Base-by-base conservation (phyloP, 768 basidiomycete genomes). In the Boletus tomentosulus region DNA sequence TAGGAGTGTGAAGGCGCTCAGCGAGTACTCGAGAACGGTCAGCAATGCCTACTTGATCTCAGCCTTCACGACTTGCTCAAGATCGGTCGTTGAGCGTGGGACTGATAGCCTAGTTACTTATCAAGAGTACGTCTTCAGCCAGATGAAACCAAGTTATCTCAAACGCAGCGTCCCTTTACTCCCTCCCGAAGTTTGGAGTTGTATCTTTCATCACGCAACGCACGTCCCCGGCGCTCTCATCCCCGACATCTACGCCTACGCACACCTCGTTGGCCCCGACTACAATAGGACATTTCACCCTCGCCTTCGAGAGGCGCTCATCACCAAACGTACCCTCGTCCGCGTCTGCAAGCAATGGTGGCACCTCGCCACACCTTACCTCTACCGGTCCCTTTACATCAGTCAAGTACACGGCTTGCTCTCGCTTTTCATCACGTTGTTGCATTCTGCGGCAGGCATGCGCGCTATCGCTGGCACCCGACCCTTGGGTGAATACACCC, bases 271-370 rank as follows among this genome's bases (percentile, higher is more conserved):
- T 19, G 63, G 65, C 1, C 38, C 33, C 10, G 10, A 44, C 9
- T 52, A 55, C 48, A 48, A 47, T 19, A 59, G 19, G n/a, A 13
- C 41, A 4, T 55, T 44, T 35, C 43, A 37, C 30, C 13, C 31
- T 6, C 54, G 48, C 27, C 44, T 66, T 3, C 50, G 66, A 28
- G 44, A 46, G 7, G 54, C 64, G 5, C 58, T 70, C 27, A 4
- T 68, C 43, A 70, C 66, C 22, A 64, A 66, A 31, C 57, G 61
- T 6, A 48, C 57, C 35, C 55, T 69, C 25, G 68, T 70, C 2
- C 62, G 62, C 9, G 68, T 69, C 35, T 70, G 65, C 55, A 68
- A 46, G 45, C 60, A 54, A 48, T 69, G 67, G 67, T 66, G 60
- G 58, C 53, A 64, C 44, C 48, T 70, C 30, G 63, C 68, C 24